These are phyloP conservation scores for Parasitella parasitica DNA, from an alignment of 371 early-diverging fungal genomes.

Conservation along the genomic window DNA sequence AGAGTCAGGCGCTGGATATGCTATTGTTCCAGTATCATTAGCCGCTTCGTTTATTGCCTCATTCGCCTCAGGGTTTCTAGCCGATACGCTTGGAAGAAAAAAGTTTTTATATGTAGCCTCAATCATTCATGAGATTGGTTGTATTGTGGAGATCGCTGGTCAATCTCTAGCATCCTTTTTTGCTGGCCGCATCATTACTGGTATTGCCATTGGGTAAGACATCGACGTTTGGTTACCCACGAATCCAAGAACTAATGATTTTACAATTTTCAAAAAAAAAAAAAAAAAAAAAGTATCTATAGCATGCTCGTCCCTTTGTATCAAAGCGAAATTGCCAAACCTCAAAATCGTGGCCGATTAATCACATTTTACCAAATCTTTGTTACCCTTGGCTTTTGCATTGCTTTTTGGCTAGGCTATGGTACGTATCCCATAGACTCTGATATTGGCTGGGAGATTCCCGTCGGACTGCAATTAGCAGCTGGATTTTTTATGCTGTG, in stretches of 20 bases:
- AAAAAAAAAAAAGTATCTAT: constrained; percentile 22
- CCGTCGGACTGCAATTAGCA: constrained; percentile 76
- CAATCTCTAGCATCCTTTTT: constrained; percentile 51
- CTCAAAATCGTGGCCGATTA: constrained; percentile 83
- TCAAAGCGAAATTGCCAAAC: constrained; percentile 87
- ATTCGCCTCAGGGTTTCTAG: constrained; percentile 40
- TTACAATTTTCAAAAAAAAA: no score
- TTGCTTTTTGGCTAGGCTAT: constrained; percentile 45
- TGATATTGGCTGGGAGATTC: constrained; percentile 56
- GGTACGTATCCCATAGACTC: constrained; percentile 23
- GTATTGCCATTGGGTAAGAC: constrained; percentile 60
- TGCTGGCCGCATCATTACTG: constrained; percentile 73
- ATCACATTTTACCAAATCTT: constrained; percentile 90
- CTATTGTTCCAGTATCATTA: constrained; percentile 30
- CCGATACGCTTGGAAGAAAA: constrained; percentile 40
- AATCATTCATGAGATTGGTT: constrained; percentile 70
- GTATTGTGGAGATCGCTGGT: constrained; percentile 62
- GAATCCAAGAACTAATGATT: no score
- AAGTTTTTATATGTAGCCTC: constrained; percentile 51
- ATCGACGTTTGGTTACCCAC: no score
- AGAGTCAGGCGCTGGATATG: constrained; percentile 17
- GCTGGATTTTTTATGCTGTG: constrained; percentile 68
- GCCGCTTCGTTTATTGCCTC: constrained; percentile 34
- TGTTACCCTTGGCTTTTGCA: constrained; percentile 66
- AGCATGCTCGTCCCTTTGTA: constrained; percentile 51